Evolutionary conservation across 805 yeast species (phyloP).

Genomic region (Yamadazyma ubonensis): DNA sequence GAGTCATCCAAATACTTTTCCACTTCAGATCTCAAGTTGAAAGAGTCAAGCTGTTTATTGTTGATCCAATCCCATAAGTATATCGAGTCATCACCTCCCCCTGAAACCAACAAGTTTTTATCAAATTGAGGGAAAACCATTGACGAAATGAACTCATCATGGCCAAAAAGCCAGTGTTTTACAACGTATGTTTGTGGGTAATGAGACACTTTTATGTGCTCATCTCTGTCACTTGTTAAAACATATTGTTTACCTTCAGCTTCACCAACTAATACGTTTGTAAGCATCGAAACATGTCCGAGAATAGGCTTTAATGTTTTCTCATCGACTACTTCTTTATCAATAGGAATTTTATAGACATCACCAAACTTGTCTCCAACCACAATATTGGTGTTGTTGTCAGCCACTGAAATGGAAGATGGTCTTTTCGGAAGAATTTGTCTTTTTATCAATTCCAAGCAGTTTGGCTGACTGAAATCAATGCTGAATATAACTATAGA

Average conservation of each 20-base stretch:
- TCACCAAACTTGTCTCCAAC: slow-evolving; percentile 97
- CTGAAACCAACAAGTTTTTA: slow-evolving; percentile 60
- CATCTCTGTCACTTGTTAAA: slow-evolving; percentile 90
- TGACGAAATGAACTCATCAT: slow-evolving; percentile 74
- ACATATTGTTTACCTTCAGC: slow-evolving; percentile 48
- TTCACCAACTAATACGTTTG: slow-evolving; percentile 56
- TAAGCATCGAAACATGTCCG: slow-evolving; percentile 96
- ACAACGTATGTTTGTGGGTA: slow-evolving; percentile 78
- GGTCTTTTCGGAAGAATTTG: slow-evolving; percentile 91
- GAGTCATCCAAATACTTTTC: slow-evolving; percentile 47
- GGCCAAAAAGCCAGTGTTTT: slow-evolving; percentile 84
- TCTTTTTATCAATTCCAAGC: slow-evolving; percentile 57
- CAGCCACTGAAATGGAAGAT: slow-evolving; percentile 66
- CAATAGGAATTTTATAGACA: slow-evolving; percentile 63
- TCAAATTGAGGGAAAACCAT: slow-evolving; percentile 57
- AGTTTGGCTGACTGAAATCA: slow-evolving; percentile 33
- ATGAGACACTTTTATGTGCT: slow-evolving; percentile 82
- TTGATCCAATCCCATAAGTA: slow-evolving; percentile 77
- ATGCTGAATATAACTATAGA: slow-evolving; percentile 63
- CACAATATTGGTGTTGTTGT: slow-evolving; percentile 50
- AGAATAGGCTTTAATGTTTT: slow-evolving; percentile 60
- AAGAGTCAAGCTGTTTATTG: slow-evolving; percentile 44
- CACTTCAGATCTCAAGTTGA: slow-evolving; percentile 45
- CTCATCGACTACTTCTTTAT: slow-evolving; percentile 39
- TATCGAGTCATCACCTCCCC: slow-evolving; percentile 85